Evolutionary conservation across 2,329 filamentous ascomycete genomes (phyloP), one percentile per base, ranked within the genome.

Genomic region (Pseudonectria buxi): DNA sequence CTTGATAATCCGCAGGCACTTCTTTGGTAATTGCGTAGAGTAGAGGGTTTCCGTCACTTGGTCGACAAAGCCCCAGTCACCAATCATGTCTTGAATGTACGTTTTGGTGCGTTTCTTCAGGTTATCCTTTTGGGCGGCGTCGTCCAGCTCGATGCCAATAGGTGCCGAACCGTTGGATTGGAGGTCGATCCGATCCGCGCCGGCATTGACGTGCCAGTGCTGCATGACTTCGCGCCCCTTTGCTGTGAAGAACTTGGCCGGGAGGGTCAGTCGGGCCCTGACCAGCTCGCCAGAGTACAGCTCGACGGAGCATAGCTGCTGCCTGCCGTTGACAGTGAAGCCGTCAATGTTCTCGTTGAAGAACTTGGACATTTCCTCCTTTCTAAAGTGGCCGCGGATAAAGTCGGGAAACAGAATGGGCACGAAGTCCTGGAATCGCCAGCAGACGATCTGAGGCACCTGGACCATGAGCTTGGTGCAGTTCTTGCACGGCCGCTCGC

Each of bases 341-440:
- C 53, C 53, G 6, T 62, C 58, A 7, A 77, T 63, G 40, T 74
- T 71, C n/a, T 73, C 64, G 5, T 51, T 50, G 14, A 74, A 49
- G 47, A 75, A 77, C 28, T 47, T 53, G 9, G 51, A 41, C 59
- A 76, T 71, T 40, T 67, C 62, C 3, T 74, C 69, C 43, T 67
- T 70, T 30, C 54, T 57, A 40, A 78, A 66, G 49, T 77, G 74
- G 0, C 50, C 50, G 6, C 72, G 62, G 25, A 76, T 67, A 37
- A 75, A 68, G 7, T 59, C 58, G 4, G 74, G 74, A 37, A 77
- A 76, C 16, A 78, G 48, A 3, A 70, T 61, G 0, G 62, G 59
- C 7, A 71, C 41, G 40, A 78, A 78, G 49, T 77, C 72, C 27
- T 65, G 62, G 40, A 78, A 77, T 50, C 72, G 71, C 74, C 74